Evolutionary conservation across 2,329 filamentous ascomycete genomes (phyloP).

Genomic region (Bipolaris oryzae): DNA sequence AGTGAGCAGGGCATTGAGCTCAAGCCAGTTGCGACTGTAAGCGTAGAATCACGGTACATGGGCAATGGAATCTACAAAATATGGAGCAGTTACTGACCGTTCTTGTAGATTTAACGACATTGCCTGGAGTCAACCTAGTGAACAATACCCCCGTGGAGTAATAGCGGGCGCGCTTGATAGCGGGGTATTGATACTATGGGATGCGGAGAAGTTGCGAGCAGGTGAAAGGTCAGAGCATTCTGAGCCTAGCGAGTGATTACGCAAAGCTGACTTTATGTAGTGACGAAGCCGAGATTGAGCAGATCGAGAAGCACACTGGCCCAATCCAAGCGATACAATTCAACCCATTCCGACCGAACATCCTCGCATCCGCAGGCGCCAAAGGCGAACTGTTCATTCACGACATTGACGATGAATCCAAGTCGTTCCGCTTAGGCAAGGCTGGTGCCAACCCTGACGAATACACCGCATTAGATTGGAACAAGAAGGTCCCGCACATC

Average conservation of each 20-base stretch:
- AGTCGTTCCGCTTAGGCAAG: conserved; percentile 87
- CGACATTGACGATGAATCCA: conserved; percentile 87
- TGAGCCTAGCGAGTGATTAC: conserved; percentile 54
- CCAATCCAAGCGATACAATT: conserved; percentile 95
- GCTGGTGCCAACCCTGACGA: conserved; percentile 89
- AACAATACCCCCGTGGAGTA: conserved; percentile 80
- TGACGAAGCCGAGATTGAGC: conserved; percentile 84
- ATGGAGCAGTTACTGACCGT: conserved; percentile 27
- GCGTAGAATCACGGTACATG: conserved; percentile 83
- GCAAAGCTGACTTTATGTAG: conserved; percentile 46
- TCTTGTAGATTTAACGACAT: conserved; percentile 86
- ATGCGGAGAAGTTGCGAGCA: conserved; percentile 72
- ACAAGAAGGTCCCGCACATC: conserved; percentile 96
- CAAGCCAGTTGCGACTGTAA: conserved; percentile 81
- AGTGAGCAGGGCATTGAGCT: conserved; percentile 79
- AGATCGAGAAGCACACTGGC: conserved; percentile 87
- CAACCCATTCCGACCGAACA: conserved; percentile 89
- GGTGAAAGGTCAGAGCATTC: conserved; percentile 54
- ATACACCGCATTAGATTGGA: conserved; percentile 97
- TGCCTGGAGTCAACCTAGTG: conserved; percentile 85
- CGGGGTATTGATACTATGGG: conserved; percentile 91
- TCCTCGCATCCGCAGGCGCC: conserved; percentile 88
- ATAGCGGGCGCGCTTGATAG: conserved; percentile 96
- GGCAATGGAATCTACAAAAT: not conserved
- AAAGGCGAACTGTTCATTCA: conserved; percentile 97